Evolutionary conservation across 2,329 filamentous ascomycete genomes (phyloP).

Genomic region (Colletotrichum sp.): DNA sequence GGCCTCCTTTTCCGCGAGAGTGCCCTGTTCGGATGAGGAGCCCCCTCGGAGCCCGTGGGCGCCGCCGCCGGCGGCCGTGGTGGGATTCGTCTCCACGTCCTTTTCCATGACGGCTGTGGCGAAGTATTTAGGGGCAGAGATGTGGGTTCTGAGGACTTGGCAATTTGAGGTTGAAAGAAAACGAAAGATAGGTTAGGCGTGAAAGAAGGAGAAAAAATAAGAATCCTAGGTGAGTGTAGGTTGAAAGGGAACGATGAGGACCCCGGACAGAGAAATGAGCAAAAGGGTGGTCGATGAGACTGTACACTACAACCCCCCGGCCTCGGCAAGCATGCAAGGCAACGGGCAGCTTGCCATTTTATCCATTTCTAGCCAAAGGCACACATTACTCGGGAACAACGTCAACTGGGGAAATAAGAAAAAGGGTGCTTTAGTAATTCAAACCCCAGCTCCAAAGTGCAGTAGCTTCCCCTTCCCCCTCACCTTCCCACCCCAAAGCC

Average conservation of each 20-base stretch:
- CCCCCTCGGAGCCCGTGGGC: slow-evolving; percentile 13
- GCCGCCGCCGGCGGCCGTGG: neutral
- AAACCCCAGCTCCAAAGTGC: neutral
- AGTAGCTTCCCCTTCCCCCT: neutral
- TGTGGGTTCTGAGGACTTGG: neutral
- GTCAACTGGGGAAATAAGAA: neutral
- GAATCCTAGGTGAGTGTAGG: neutral
- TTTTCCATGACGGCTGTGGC: slow-evolving; percentile 2
- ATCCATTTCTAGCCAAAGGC: neutral
- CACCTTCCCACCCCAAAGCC: neutral
- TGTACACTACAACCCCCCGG: neutral
- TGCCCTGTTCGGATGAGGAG: neutral
- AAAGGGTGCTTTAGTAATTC: neutral
- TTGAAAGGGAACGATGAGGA: neutral
- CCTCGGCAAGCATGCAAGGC: neutral
- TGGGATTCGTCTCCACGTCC: neutral
- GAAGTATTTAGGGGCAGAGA: neutral
- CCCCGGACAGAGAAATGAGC: neutral
- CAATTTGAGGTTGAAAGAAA: neutral
- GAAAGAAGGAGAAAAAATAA: neutral
- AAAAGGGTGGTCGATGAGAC: neutral
- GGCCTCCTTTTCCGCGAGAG: slow-evolving; percentile 5
- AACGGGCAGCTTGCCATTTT: neutral
- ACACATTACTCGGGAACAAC: neutral
- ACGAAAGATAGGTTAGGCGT: neutral